Conservation (phyloP, 164 flowering plant genomes). For the Vitis riparia region DNA sequence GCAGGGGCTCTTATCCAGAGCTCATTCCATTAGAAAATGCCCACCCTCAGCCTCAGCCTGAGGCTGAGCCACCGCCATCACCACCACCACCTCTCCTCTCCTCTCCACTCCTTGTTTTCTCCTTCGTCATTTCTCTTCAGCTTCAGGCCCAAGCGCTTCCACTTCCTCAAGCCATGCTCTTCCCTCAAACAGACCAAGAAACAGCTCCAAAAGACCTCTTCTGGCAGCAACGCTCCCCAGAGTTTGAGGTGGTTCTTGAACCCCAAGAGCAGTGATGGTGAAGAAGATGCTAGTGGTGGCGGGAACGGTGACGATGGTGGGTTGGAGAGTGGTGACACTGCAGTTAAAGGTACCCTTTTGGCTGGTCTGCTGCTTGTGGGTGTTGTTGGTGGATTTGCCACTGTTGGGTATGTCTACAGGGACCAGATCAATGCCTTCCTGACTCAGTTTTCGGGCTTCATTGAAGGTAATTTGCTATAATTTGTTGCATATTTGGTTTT, state of each 20-base stretch:
- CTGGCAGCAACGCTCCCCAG: constrained; percentile 37
- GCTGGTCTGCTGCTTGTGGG: constrained; percentile 90
- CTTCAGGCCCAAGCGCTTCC: constrained; percentile 53
- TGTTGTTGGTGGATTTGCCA: constrained; percentile 81
- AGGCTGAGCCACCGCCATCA: constrained; percentile 4
- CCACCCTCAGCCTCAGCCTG: constrained; percentile 32
- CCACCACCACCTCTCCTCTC: constrained; percentile 15
- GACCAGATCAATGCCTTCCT: constrained; percentile 87
- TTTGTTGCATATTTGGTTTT: background rate
- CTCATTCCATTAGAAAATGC: constrained; percentile 29
- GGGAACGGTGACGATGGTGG: constrained; percentile 23
- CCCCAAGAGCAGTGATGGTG: constrained; percentile 29
- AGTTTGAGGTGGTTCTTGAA: constrained; percentile 48
- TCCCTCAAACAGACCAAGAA: constrained; percentile 76
- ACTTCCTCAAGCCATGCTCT: constrained; percentile 63
- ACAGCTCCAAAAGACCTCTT: constrained; percentile 38
- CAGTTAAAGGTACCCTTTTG: constrained; percentile 77
- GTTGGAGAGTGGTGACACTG: constrained; percentile 40
- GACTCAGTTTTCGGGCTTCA: constrained; percentile 75
- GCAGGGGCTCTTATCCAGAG: no score
- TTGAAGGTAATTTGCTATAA: constrained; percentile 61
- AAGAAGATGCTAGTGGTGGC: constrained; percentile 14
- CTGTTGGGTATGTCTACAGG: constrained; percentile 79
- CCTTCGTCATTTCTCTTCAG: constrained; percentile 28
- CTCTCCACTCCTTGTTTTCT: constrained; percentile 17